phyloP scores from a whole-genome alignment of 164 flowering plant genomes.

The Vitis amurensis region DNA sequence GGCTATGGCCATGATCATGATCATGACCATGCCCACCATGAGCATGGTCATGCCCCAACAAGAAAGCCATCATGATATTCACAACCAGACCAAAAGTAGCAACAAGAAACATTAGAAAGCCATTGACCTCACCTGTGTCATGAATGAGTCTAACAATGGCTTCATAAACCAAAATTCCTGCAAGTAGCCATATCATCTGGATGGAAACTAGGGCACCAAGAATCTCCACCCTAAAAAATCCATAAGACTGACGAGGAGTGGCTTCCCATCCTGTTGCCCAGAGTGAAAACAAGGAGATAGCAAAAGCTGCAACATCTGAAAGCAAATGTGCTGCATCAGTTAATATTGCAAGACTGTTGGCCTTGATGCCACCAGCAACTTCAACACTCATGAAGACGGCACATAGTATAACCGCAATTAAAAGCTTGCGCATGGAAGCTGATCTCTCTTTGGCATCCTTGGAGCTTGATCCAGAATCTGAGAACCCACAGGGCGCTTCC shows the following conservation, averaged over 20 bases:
- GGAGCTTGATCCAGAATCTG: constrained; percentile 25
- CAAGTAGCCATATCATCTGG: constrained; percentile 48
- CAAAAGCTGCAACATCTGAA: constrained; percentile 52
- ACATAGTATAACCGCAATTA: constrained; percentile 30
- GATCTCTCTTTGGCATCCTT: constrained; percentile 37
- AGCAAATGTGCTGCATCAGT: constrained; percentile 58
- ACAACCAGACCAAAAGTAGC: constrained; percentile 50
- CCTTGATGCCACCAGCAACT: constrained; percentile 47
- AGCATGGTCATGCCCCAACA: constrained; percentile 47
- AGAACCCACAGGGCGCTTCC: constrained; percentile 46
- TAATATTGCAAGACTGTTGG: constrained; percentile 52
- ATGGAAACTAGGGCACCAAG: constrained; percentile 54
- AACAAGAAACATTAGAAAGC: constrained; percentile 45
- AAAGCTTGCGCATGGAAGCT: constrained; percentile 39
- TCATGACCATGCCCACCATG: constrained; percentile 27
- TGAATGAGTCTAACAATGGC: constrained; percentile 39
- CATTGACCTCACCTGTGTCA: constrained; percentile 32
- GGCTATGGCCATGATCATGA: constrained; percentile 23
- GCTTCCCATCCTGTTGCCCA: constrained; percentile 61
- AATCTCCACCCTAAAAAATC: constrained; percentile 46
- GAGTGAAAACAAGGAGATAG: constrained; percentile 47
- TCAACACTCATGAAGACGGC: constrained; percentile 47
- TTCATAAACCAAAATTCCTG: constrained; percentile 49
- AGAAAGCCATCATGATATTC: constrained; percentile 43
- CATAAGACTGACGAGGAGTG: constrained; percentile 49